Conservation (phyloP, 176 grass and related monocot genomes). For the Triticum aestivum region DNA sequence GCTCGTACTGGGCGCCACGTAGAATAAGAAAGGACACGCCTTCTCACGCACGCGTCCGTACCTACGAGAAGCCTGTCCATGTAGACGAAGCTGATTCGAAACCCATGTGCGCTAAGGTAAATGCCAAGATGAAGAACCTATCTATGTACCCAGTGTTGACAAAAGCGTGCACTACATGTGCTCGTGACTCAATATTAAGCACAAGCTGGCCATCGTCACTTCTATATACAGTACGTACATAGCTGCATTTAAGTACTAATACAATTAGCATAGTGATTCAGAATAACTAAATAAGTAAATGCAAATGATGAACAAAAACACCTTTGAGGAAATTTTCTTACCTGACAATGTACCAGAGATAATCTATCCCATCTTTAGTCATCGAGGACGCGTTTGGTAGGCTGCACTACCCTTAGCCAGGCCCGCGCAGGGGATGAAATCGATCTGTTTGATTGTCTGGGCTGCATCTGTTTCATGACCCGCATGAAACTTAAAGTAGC, state of each 20-base stretch:
- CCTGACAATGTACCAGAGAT: constrained; percentile 80
- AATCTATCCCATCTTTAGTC: constrained; percentile 84
- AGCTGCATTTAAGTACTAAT: constrained; percentile 59
- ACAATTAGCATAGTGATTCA: neutral
- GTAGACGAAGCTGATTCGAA: constrained; percentile 8
- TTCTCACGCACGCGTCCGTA: constrained; percentile 1
- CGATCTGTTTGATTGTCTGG: no score
- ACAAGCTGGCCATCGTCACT: constrained; percentile 21
- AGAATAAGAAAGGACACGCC: constrained; percentile 22
- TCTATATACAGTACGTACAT: constrained; percentile 30
- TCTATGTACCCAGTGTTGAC: constrained; percentile 52
- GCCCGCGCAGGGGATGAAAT: no score
- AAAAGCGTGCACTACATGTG: constrained; percentile 80
- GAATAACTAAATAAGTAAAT: neutral
- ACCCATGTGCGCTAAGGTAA: neutral
- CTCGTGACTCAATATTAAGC: constrained; percentile 61
- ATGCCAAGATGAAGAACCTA: constrained; percentile 25
- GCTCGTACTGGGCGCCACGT: constrained; percentile 29
- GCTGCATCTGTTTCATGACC: no score
- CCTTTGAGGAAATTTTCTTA: constrained; percentile 30
- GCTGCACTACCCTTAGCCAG: no score
- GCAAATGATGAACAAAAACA: neutral
- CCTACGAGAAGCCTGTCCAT: constrained; percentile 35
- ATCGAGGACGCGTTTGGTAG: neutral
- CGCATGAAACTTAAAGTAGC: no score